Evolutionary conservation across 495 filamentous ascomycete species (phyloP).

Genomic region (Trypethelium eluteriae): DNA sequence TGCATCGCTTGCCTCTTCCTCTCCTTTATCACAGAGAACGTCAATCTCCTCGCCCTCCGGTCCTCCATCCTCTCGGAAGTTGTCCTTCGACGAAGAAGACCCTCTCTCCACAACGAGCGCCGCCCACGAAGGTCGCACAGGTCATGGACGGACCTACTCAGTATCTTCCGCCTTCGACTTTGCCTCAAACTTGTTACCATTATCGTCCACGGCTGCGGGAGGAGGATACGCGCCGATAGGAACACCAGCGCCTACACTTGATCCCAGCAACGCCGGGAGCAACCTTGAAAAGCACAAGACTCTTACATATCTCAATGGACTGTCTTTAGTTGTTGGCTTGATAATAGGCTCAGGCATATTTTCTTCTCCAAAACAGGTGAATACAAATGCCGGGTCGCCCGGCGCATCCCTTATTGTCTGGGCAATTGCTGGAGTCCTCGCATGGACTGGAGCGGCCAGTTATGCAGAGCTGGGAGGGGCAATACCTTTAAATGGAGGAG

Average conservation of each 20-base stretch:
- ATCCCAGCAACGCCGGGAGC: conserved; percentile 40
- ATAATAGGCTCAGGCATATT: conserved; percentile 99
- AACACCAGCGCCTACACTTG: conserved; percentile 48
- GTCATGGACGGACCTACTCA: conserved; percentile 67
- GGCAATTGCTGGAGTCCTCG: conserved; percentile 79
- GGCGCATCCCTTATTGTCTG: conserved; percentile 86
- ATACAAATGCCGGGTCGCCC: conserved; percentile 83
- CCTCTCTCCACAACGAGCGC: conserved; percentile 58
- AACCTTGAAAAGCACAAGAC: conserved; percentile 86
- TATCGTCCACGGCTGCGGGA: conserved; percentile 68
- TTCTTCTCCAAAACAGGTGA: conserved; percentile 89
- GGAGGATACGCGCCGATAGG: conserved; percentile 74
- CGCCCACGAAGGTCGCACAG: conserved; percentile 40
- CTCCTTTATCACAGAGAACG: conserved; percentile 42
- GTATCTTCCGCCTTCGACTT: conserved; percentile 93
- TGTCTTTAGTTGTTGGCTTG: conserved; percentile 81
- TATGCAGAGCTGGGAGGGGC: conserved; percentile 95
- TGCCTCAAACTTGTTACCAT: conserved; percentile 77
- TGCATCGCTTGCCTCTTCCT: conserved; percentile 83
- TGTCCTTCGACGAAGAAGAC: conserved; percentile 82
- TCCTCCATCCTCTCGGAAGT: conserved; percentile 80
- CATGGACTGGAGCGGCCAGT: conserved; percentile 93
- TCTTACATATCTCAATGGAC: conserved; percentile 84
- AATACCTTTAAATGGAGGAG: conserved; percentile 89
- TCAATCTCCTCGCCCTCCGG: conserved; percentile 70